A percentile compares a stretch with the other conserved stretches of the same genome.
Conservation (phyloP, 1,139 yeast species). For the Nematodospora anomalae region DNA sequence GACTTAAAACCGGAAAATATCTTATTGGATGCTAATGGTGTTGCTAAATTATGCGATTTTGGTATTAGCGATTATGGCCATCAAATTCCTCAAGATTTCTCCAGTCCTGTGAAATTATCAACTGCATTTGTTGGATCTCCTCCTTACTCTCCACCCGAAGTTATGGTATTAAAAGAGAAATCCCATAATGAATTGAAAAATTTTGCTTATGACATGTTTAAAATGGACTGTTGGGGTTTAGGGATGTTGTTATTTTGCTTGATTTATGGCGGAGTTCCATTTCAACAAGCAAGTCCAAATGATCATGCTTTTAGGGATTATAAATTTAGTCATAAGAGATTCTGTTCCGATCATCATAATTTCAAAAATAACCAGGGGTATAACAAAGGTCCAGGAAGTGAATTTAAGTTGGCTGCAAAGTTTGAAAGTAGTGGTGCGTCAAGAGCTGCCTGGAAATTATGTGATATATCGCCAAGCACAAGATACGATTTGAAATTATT, state of each 20-base stretch:
- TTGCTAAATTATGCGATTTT: conserved; percentile 72
- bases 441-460: conserved; percentile 72
- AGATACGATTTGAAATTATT: conserved; percentile 57
- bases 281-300: conserved; percentile 47
- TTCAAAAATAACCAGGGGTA: conserved; percentile 48
- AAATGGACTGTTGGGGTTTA: conserved; percentile 72
- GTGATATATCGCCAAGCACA: conserved; percentile 58
- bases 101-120: conserved; percentile 45
- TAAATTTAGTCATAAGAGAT: conserved; percentile 52
- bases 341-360: conserved; percentile 47
- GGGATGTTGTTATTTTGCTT: conserved; percentile 67
- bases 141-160: conserved; percentile 80
- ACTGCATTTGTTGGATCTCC: conserved; percentile 70
- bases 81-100: conserved; percentile 52
- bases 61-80: conserved; percentile 72
- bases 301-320: conserved; percentile 63
- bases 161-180: conserved; percentile 51
- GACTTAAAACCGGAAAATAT: conserved; percentile 71
- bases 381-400: conserved; percentile 63
- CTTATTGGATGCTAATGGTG: conserved; percentile 53
- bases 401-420: conserved; percentile 62
- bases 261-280: conserved; percentile 61
- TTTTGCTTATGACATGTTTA: conserved; percentile 61
- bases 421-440: conserved; percentile 61
- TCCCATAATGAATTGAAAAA: conserved; percentile 36